Base-by-base conservation (phyloP, 495 filamentous ascomycete genomes). In the Tetracladium marchalianum region DNA sequence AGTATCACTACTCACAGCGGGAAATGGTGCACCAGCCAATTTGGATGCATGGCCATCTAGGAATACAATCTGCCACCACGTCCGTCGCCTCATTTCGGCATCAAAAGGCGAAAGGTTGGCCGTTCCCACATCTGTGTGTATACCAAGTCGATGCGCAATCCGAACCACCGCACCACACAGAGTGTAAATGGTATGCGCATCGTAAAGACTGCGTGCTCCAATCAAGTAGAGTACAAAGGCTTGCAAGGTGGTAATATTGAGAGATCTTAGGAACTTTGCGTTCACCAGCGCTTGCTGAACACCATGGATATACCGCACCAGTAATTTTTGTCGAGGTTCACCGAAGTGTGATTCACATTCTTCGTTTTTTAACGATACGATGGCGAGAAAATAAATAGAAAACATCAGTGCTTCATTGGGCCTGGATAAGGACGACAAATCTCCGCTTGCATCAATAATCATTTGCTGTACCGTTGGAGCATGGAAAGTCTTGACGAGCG, bases 401-500 rank as follows among this genome's bases (percentile, higher is more conserved):
- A 76, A 74, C 47, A 76, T 51, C 13, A 76, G 57, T 0, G 75
- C 69, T 51, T 77, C 70, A 2, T 68, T 47, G 46, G 68, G 70
- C 49, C 64, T 69, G 0, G 75, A 67, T 9, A 77, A 51, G 19
- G 57, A 60, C 11, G 45, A 54, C 16, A 70, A 31, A 44, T 60
- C 44, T n/a, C 53, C 52, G 37, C 46, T 62, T 5, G 60, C 69
- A 37, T 74, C 66, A 15, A 69, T 63, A 1, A 78, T 50, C 8
- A 62, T 54, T n/a, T 70, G 70, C 50, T 79, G 73, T 35, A 81
- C 48, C 4, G 77, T 80, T 3, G 82, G 82, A 0, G 71, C 73
- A 60, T 87, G 83, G 44, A 85, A 68, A n/a, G 85, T 60, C 57
- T 85, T 87, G 35, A 72, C 73, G 36, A 87, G 55, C 0, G 82